phyloP scores from a whole-genome alignment of 352 stramenopile species.

The Pythium biforme region DNA sequence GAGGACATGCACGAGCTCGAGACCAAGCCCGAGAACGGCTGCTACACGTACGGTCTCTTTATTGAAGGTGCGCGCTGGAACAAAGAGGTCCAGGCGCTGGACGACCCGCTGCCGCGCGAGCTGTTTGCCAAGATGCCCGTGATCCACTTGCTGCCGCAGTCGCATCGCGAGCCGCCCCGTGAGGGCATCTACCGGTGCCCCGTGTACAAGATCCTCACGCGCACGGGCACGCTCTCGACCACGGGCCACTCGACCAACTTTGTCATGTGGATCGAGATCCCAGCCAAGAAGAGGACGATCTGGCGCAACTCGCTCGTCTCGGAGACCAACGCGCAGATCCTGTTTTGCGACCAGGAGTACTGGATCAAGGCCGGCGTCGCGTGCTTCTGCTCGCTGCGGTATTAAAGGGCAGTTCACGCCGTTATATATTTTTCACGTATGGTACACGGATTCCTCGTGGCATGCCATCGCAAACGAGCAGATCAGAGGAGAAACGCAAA shows the following conservation, averaged over 20 bases:
- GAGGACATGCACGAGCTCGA: conserved; percentile 55
- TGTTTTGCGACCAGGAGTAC: conserved; percentile 69
- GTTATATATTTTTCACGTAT: conserved; percentile 6
- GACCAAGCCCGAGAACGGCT: conserved; percentile 67
- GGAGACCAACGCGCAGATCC: conserved; percentile 63
- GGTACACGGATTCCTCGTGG: not conserved
- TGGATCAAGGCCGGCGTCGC: conserved; percentile 83
- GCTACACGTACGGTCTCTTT: conserved; percentile 91
- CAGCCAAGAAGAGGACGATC: conserved; percentile 68
- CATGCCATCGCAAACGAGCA: too few relatives aligned
- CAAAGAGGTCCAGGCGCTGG: conserved; percentile 36
- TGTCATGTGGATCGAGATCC: conserved; percentile 97
- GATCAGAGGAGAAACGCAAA: conserved; percentile 56
- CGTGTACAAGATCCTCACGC: conserved; percentile 89
- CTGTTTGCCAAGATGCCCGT: conserved; percentile 58
- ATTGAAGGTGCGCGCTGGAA: conserved; percentile 92
- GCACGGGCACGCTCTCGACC: conserved; percentile 91
- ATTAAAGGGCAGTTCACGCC: conserved; percentile 29
- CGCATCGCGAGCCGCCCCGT: conserved; percentile 50
- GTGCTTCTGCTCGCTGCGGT: conserved; percentile 77
- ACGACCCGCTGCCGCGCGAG: conserved; percentile 48
- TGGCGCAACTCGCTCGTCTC: conserved; percentile 63
- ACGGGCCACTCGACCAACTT: conserved; percentile 98
- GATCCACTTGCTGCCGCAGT: conserved; percentile 76
- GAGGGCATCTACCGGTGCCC: conserved; percentile 84